These are phyloP conservation scores for Leishmania tropica DNA, from an alignment of 208 protist genomes.

Conservation along the genomic window DNA sequence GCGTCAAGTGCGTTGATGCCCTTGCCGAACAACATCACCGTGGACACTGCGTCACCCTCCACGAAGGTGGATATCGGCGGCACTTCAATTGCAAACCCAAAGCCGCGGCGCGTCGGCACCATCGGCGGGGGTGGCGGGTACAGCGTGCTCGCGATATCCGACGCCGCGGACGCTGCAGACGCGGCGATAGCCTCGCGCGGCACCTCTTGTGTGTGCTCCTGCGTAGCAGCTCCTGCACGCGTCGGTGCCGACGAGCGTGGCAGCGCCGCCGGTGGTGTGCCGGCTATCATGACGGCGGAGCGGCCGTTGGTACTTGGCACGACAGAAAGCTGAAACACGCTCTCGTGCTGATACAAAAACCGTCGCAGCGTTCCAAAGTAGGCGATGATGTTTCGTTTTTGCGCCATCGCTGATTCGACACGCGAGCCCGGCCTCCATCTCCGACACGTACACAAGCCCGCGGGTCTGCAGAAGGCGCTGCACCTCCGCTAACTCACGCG, in stretches of 20 bases:
- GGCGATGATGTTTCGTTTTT: constrained; percentile 29
- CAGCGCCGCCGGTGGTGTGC: neutral
- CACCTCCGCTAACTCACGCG: constrained; percentile 22
- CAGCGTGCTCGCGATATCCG: too few relatives aligned
- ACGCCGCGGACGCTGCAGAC: too few relatives aligned
- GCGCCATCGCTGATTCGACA: constrained; percentile 14
- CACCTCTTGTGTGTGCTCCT: neutral
- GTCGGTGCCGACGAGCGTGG: neutral
- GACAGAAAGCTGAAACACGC: constrained; percentile 5
- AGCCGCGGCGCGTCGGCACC: constrained; percentile 3
- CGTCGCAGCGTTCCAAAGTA: constrained; percentile 31
- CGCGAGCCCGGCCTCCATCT: constrained; percentile 12
- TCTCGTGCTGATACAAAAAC: constrained; percentile 26
- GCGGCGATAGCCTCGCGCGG: too few relatives aligned
- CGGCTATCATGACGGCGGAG: neutral
- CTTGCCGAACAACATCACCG: neutral
- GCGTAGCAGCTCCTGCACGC: neutral
- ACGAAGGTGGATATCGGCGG: neutral
- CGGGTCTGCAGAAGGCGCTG: neutral
- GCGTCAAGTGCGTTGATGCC: constrained; percentile 6
- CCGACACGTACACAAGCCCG: constrained; percentile 18
- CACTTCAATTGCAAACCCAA: constrained; percentile 8
- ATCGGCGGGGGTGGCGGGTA: too few relatives aligned
- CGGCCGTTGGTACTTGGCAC: neutral
- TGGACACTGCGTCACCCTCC: neutral